Evolutionary conservation across 2,329 filamentous ascomycete genomes (phyloP).

Genomic region (Alternaria postmessia): DNA sequence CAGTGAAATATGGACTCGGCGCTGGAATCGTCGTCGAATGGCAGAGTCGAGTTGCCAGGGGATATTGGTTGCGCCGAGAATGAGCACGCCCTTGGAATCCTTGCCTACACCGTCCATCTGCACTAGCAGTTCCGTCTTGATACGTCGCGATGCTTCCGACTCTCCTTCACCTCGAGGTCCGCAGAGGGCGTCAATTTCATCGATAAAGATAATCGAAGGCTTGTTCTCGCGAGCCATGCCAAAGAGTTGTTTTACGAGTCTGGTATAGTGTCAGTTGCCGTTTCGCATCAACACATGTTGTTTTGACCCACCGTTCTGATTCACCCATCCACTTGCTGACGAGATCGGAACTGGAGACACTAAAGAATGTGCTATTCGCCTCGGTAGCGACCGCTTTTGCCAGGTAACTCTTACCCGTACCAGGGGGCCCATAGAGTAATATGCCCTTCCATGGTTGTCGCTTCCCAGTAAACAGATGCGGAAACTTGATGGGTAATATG

Average conservation of each 20-base stretch:
- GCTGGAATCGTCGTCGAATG: conserved; percentile 94
- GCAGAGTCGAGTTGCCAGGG: conserved; percentile 98
- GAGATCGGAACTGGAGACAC: conserved; percentile 93
- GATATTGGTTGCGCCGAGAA: conserved; percentile 96
- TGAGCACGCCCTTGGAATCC: conserved; percentile 90
- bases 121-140: conserved; percentile 97
- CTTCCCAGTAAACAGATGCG: conserved; percentile 94
- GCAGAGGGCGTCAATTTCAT: conserved; percentile 96
- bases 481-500: conserved; percentile 97
- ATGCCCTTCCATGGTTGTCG: conserved; percentile 99
- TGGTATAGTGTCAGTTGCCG: conserved; percentile 49
- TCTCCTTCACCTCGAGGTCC: conserved; percentile 93
- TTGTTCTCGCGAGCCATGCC: conserved; percentile 98
- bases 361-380: conserved; percentile 99
- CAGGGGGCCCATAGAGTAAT: conserved; percentile 91
- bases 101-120: conserved; percentile 99
- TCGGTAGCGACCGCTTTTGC: conserved; percentile 98
- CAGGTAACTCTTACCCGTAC: conserved; percentile 96
- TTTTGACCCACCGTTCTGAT: conserved; percentile 78
- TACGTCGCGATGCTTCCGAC: conserved; percentile 94
- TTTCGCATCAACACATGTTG: not conserved
- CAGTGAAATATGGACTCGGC: conserved; percentile 92
- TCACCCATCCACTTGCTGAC: conserved; percentile 99
- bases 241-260: conserved; percentile 95
- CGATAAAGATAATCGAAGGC: conserved; percentile 98